These are phyloP conservation scores for Pseudocercospora crystallina DNA, from an alignment of 2,329 filamentous ascomycete genomes.

Conservation along the genomic window DNA sequence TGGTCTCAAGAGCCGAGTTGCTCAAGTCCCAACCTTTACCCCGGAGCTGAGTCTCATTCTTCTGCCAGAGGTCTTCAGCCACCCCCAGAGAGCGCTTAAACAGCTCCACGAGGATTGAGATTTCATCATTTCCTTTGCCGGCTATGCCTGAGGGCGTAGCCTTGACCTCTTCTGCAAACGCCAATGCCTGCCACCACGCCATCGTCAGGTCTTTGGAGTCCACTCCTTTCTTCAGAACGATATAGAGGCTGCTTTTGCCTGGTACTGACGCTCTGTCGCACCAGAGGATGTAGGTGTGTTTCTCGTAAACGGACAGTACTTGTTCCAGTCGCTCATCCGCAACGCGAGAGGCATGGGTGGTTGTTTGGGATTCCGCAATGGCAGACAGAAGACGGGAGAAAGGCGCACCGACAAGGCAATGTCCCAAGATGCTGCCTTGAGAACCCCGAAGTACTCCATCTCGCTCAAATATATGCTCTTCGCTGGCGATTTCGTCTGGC, in stretches of 20 bases:
- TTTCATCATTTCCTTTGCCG: slow-evolving; percentile 5
- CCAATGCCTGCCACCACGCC: slow-evolving; percentile 63
- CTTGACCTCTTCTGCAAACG: slow-evolving; percentile 36
- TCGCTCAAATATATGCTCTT: slow-evolving; percentile 60
- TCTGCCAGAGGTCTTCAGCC: slow-evolving; percentile 45
- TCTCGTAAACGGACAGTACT: slow-evolving; percentile 52
- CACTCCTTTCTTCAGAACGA: slow-evolving; percentile 64
- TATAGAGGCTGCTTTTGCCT: slow-evolving; percentile 39
- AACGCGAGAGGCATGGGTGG: slow-evolving; percentile 27
- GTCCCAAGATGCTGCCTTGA: slow-evolving; percentile 49
- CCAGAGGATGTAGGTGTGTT: slow-evolving; percentile 60
- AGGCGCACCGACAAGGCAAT: slow-evolving; percentile 53
- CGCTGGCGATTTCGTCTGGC: slow-evolving; percentile 63
- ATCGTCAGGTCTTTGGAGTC: slow-evolving; percentile 54
- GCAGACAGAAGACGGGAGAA: slow-evolving; percentile 25
- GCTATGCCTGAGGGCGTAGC: slow-evolving; percentile 6
- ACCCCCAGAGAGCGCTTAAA: slow-evolving; percentile 45
- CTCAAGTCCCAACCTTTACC: slow-evolving; percentile 66
- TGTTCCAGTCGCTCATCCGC: slow-evolving; percentile 34
- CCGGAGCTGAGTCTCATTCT: slow-evolving; percentile 43
- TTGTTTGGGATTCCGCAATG: slow-evolving; percentile 26
- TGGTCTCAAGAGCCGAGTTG: slow-evolving; percentile 65
- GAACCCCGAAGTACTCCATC: slow-evolving; percentile 66
- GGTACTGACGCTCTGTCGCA: slow-evolving; percentile 40
- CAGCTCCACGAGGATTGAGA: slow-evolving; percentile 33